Base-by-base conservation (phyloP, 768 basidiomycete genomes). In the Tulasnella sp. region DNA sequence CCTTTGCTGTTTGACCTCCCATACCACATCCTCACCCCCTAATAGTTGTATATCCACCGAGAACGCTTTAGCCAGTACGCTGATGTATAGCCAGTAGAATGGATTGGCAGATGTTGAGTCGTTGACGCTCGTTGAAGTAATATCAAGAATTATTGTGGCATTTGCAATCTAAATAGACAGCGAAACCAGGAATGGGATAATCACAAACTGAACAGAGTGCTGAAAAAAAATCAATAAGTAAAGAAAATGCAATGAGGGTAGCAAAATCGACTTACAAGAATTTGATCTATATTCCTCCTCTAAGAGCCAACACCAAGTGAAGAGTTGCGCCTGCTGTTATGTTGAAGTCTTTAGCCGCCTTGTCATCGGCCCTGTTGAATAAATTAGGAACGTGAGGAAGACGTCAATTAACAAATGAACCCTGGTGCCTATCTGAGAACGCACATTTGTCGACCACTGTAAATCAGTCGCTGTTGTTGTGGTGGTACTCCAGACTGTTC, bases 401-500 rank as follows among this genome's bases (percentile, higher is more conserved):
- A 20, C n/a, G 27, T 6, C 2, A 58, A 51, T 22, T 22, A 29
- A 20, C 8, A 27, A 15, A 15, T 24, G 7, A 29, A 29, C 35
- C 31, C 7, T 5, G 33, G 19, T n/a, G 56, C 4, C 20, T 28
- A 32, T 10, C 41, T 12, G n/a, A 13, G 20, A 77, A 66, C 66
- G 48, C 54, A 96, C 93, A 96, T 81, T 64, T 95, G 92, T 62
- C 91, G 79, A 29, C 93, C 93, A 61, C 77, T 67, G 65, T 82
- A 95, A 64, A 98, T 98, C 61, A 98, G 67, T 53, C 93, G 79
- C 66, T 98, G 93, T 66, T 98, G 93, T 37, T 73, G 86, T 55
- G 93, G 93, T 20, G 93, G 93, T 35, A 98, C 93, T 57, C 93
- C 93, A 5, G 90, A 91, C 69, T 96, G 92, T 70, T 96, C 92